These are phyloP conservation scores for Podospora pseudoanserina DNA, from an alignment of 495 filamentous ascomycete genomes.

Conservation along the genomic window DNA sequence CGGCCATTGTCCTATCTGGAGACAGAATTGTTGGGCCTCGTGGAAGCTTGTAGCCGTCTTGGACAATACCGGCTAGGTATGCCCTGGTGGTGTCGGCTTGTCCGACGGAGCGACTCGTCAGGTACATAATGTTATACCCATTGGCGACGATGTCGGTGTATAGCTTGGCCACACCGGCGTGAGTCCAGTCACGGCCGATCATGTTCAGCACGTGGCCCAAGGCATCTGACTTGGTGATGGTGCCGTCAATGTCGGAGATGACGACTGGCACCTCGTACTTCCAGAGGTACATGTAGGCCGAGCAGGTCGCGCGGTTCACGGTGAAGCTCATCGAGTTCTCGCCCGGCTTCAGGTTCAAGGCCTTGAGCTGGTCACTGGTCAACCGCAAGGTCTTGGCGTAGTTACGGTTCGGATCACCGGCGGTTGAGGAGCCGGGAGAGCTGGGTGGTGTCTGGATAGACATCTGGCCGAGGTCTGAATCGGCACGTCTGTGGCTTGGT, in stretches of 20 bases:
- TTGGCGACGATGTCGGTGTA: conserved; percentile 95
- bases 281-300: conserved; percentile 91
- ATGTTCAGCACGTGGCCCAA: conserved; percentile 96
- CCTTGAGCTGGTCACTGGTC: conserved; percentile 92
- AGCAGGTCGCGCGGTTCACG: conserved; percentile 89
- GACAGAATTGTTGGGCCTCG: conserved; percentile 91
- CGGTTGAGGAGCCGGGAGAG: conserved; percentile 59
- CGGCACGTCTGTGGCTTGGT: conserved; percentile 48
- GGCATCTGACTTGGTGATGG: conserved; percentile 97
- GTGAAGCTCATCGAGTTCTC: conserved; percentile 92
- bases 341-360: conserved; percentile 75
- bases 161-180: conserved; percentile 91
- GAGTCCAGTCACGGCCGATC: conserved; percentile 98
- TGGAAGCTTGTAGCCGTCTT: conserved; percentile 82
- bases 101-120: conserved; percentile 90
- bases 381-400: conserved; percentile 97
- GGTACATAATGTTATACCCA: conserved; percentile 97
- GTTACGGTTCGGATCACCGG: conserved; percentile 68
- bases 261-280: conserved; percentile 84
- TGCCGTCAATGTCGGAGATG: conserved; percentile 98
- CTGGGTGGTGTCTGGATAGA: conserved; percentile 71
- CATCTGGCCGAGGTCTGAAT: conserved; percentile 65
- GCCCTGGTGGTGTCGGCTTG: conserved; percentile 88
- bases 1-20: conserved; percentile 94
- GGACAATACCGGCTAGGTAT: conserved; percentile 84